Conservation (phyloP, 1,139 yeast species). For the Scheffersomyces illinoinensis region DNA sequence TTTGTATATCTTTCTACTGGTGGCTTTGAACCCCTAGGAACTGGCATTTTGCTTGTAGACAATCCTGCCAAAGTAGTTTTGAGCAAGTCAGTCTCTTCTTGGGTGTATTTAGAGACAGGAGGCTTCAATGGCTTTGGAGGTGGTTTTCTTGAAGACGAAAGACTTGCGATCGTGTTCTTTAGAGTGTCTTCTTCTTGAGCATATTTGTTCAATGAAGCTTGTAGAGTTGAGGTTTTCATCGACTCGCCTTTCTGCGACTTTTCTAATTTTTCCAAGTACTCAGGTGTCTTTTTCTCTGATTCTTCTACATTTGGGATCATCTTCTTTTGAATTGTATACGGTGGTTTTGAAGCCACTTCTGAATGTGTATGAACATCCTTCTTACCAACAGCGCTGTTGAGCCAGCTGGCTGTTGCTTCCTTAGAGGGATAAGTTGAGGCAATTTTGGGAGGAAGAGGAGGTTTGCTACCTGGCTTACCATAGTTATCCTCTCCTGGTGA, state of each 20-base stretch:
- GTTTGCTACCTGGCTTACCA: background rate
- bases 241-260: background rate
- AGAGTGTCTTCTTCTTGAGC: conserved; percentile 5
- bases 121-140: conserved; percentile 10
- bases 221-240: background rate
- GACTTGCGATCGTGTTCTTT: background rate
- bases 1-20: conserved; percentile 11
- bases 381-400: conserved; percentile 22
- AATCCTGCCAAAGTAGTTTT: conserved; percentile 13
- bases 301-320: conserved; percentile 1
- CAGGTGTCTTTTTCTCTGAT: background rate
- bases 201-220: background rate
- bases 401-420: conserved; percentile 20
- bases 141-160: background rate
- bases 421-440: conserved; percentile 5
- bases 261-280: background rate
- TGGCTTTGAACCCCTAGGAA: conserved; percentile 18
- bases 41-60: conserved; percentile 9
- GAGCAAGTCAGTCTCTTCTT: conserved; percentile 12
- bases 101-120: conserved; percentile 2
- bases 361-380: conserved; percentile 15
- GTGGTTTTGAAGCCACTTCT: conserved; percentile 12
- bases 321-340: conserved; percentile 12
- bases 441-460: conserved; percentile 1
- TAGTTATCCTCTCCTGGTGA: conserved; percentile 4